Base-by-base conservation (phyloP, 2,329 filamentous ascomycete genomes). In the Cadophora sp. region DNA sequence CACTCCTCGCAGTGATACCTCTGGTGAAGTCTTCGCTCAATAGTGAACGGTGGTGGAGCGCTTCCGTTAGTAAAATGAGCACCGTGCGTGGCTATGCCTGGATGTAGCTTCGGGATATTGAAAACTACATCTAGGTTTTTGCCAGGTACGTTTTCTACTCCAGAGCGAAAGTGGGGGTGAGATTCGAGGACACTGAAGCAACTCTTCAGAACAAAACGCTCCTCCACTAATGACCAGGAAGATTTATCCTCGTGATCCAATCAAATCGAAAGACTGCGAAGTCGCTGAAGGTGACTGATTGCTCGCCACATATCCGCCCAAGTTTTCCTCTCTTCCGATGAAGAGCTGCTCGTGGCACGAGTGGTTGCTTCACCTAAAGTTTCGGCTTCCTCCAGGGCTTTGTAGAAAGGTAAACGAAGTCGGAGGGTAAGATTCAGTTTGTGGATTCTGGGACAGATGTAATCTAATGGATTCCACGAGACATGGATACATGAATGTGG, bases 21-120 rank as follows among this genome's bases (percentile, higher is more conserved):
- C 22, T 61, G 59, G 24, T 43, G 59, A 16, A 48, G 18, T 39
- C 59, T 47, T 16, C 59, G 22, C 24, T 61, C 59, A 11, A 61
- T 51, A 16, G 20, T 48, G 18, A 48, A 48, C 18, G 59, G 39
- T 11, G 45, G 27, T 3, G 27, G 27, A 14, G 43, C 16, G 20
- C 18, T 30, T 0, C 1, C 59, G 8, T 50, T 3, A 3, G 48
- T n/a, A 22, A 22, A 61, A 22, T 61, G 59, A 24, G 43, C 36
- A 3, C 22, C 27, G 6, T 24, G 8, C 11, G 18, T 33, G 27
- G 45, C 43, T 48, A 61, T 14, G 13, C 59, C 13, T 48, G 59
- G 59, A 30, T 61, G 59, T 18, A 61, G 27, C 27, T 61, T 61
- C 4, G 59, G 59, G 27, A 61, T 47, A 8, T 61, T 61, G 22